These are phyloP conservation scores for Aspergillus clavatus DNA, from an alignment of 2,329 filamentous ascomycete species.

Conservation along the genomic window DNA sequence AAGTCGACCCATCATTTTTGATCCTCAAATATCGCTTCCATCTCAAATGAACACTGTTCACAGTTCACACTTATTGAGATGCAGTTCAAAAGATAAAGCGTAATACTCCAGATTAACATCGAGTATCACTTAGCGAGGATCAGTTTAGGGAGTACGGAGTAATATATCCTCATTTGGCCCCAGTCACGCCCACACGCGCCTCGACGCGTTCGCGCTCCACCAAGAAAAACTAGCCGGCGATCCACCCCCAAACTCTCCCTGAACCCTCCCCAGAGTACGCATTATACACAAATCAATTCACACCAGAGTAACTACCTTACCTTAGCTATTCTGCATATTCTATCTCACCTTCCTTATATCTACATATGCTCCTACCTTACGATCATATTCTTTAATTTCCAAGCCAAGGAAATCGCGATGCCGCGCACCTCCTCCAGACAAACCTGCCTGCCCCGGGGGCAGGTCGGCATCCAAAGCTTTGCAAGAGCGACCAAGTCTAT, in stretches of 20 bases:
- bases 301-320: neutral
- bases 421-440: slow-evolving; percentile 28
- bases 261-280: slow-evolving; percentile 5
- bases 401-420: slow-evolving; percentile 24
- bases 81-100: too few species aligned
- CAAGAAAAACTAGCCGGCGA: slow-evolving; percentile 11
- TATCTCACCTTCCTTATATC: slow-evolving; percentile 5
- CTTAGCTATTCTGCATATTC: slow-evolving; percentile 5
- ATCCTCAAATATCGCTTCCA: neutral
- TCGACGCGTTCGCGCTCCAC: slow-evolving; percentile 15
- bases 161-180: slow-evolving; percentile 15
- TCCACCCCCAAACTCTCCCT: slow-evolving; percentile 6
- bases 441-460: slow-evolving; percentile 29
- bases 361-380: slow-evolving; percentile 9
- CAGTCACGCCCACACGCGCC: slow-evolving; percentile 16
- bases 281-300: slow-evolving; percentile 3
- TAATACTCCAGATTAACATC: neutral
- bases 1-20: too few species aligned
- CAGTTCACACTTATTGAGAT: too few species aligned
- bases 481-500: slow-evolving; percentile 43
- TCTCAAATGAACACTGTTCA: too few species aligned
- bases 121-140: neutral
- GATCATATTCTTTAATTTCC: slow-evolving; percentile 11
- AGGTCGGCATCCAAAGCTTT: slow-evolving; percentile 43
- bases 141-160: neutral